Base-by-base conservation (phyloP, 2,329 filamentous ascomycete species). In the Ascochyta lentis region DNA sequence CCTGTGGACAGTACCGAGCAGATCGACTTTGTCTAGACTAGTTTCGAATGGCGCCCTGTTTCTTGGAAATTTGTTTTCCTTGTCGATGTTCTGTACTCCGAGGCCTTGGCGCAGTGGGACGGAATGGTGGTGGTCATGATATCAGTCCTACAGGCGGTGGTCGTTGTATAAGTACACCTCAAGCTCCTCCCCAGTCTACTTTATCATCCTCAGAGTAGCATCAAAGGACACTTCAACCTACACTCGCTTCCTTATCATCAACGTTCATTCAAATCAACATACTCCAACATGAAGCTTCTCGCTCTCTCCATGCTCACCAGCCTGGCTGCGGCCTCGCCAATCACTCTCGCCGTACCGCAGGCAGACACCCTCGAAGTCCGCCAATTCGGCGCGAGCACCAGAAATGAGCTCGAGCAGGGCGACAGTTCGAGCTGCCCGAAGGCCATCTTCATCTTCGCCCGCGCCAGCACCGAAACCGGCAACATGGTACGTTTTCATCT, bases 361-460 rank as follows among this genome's bases (percentile, higher is more conserved):
- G n/a, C 24, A 6, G 41, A 43, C 9, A 48, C 50, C 3, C n/a
- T 65, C 3, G 45, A 65, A n/a, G 31, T 35, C 26, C 64, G 65
- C 37, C 61, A 67, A n/a, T 40, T 62, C 6, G 46, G 51, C 10
- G 51, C 51, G 1, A 35, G 38, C 38, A 56, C 38, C 7, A 49
- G 58, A 6, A 66, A 58, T 22, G 67, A 71, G 12, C 69, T 71
- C 26, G 64, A 69, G 33, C 43, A 53, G 12, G 68, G 68, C 29
- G 55, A 31, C 33, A 37, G 53, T 6, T 50, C 55, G 22, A 40
- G 45, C 13, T 71, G 70, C 24, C 69, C 69, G 9, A 63, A 63
- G 23, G 64, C 56, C 0, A 71, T 71, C 39, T 60, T 71, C 51
- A 70, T 71, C 43, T 72, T 66, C 26, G 69, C 68, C 9, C 60